A percentile compares a stretch with the other conserved stretches of the same genome.
These are phyloP conservation scores for Cucurbita ficifolia DNA, from an alignment of 306 rosid genomes.

Conservation along the genomic window DNA sequence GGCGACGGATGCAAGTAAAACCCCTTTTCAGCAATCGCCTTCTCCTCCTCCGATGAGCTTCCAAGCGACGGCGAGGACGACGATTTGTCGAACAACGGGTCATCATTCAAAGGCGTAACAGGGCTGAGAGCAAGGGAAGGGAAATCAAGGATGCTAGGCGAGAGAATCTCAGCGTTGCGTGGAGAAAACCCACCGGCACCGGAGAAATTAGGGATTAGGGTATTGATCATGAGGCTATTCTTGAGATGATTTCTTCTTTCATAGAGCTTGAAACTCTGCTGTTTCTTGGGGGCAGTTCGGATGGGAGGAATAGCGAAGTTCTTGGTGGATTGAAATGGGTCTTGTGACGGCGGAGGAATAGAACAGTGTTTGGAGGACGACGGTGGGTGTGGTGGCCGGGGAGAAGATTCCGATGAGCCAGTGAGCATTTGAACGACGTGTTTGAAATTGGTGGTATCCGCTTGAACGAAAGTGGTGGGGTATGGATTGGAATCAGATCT, in stretches of 20 bases:
- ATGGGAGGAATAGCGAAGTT: conserved; percentile 69
- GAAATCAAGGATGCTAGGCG: conserved; percentile 75
- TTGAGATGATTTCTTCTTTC: conserved; percentile 67
- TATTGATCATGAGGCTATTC: conserved; percentile 70
- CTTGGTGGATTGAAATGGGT: conserved; percentile 12
- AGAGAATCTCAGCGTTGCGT: conserved; percentile 56
- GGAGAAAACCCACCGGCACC: conserved; percentile 50
- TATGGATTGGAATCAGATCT: conserved; percentile 91
- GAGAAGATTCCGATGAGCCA: conserved; percentile 55
- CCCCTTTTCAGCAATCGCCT: conserved; percentile 82
- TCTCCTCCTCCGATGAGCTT: conserved; percentile 81
- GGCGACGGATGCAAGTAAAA: conserved; percentile 78
- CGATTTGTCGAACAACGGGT: conserved; percentile 57
- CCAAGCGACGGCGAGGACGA: conserved; percentile 53
- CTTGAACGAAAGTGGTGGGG: conserved; percentile 92
- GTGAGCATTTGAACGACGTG: conserved; percentile 97
- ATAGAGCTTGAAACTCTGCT: conserved; percentile 73
- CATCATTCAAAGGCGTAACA: conserved; percentile 65
- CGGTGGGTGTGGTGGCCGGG: background rate
- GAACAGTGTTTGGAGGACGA: background rate
- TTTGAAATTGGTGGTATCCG: conserved; percentile 78
- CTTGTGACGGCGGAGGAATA: background rate
- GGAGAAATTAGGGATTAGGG: conserved; percentile 54
- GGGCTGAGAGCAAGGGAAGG: conserved; percentile 89
- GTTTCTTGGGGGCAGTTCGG: conserved; percentile 41